Base-by-base conservation (phyloP, 345 rosid genomes). In the Angophora floribunda region DNA sequence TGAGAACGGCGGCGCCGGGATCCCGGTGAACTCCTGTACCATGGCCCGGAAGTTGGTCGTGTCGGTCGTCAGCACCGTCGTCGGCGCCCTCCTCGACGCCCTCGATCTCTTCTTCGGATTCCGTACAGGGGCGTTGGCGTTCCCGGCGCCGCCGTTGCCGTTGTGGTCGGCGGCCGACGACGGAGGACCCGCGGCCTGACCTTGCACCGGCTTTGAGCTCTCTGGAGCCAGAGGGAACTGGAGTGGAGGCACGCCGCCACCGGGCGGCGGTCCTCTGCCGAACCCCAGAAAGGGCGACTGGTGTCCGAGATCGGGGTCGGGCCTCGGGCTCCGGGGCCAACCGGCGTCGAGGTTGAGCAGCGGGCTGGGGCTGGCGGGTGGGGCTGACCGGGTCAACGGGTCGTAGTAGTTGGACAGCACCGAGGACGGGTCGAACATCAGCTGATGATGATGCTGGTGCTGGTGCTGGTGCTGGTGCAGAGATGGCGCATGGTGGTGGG, bases 1-100 rank as follows among this genome's bases (percentile, higher is more conserved):
- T 7, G 97, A 88, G 85, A 95, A 95, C 50, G 99, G 99, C 16
- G 98, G 97, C 61, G 97, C 92, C 61, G 99, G 99, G 85, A 97
- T 97, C 19, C 99, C 99, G 24, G 99, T 97, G 89, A 97, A 97
- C 78, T 97, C 99, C 88, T 97, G 99, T 88, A 97, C 99, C 99
- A 97, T 97, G 84, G 98, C 98, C 90, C 98, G 92, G 94, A 97
- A 97, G 89, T 97, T 97, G 52, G 95, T 90, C 63, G 99, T 97
- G 90, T 97, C 99, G 75, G 99, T 97, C 13, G 95, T 96, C 90
- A 97, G 87, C 85, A 97, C 96, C 47, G 99, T 97, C 4, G 99
- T 97, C 15, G 99, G 99, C 85, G 99, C 99, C 90, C 98, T 93
- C 93, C 99, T 91, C 2, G 99, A 96, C 36, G 99, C 98, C 89